Evolutionary conservation across 2,329 filamentous ascomycete species (phyloP).

Genomic region (Aureobasidium leucospermi): DNA sequence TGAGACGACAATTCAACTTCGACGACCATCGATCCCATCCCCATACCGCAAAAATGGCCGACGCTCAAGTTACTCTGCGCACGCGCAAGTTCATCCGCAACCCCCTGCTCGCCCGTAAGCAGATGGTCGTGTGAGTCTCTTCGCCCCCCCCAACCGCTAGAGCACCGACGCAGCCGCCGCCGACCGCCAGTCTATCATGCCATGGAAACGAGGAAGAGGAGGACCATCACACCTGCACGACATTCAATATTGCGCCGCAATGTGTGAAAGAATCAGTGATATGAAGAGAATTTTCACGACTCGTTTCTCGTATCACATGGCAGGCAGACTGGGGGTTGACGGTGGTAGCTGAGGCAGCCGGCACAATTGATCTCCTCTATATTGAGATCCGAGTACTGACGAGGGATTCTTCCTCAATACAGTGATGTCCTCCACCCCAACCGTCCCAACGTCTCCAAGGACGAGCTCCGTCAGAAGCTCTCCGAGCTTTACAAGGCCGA

Average conservation of each 20-base stretch:
- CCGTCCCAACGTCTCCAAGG: slow-evolving; percentile 98
- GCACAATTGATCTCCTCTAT: slow-evolving; percentile 9
- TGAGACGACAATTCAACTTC: slow-evolving; percentile 8
- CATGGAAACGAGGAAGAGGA: slow-evolving; percentile 10
- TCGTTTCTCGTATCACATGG: neutral
- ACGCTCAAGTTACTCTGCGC: slow-evolving; percentile 56
- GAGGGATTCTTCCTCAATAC: slow-evolving; percentile 20
- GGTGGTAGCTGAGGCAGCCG: neutral
- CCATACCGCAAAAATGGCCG: slow-evolving; percentile 70
- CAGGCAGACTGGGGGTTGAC: neutral
- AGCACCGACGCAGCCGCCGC: slow-evolving; percentile 3
- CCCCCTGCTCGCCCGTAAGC: slow-evolving; percentile 95
- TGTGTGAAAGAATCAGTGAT: neutral
- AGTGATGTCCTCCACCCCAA: slow-evolving; percentile 99
- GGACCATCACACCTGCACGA: neutral
- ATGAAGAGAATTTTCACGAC: neutral
- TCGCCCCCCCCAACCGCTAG: slow-evolving; percentile 9
- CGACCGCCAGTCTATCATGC: neutral
- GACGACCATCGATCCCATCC: slow-evolving; percentile 12
- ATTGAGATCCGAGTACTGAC: slow-evolving; percentile 13
- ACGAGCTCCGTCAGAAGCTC: slow-evolving; percentile 94
- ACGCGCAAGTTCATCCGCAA: slow-evolving; percentile 99
- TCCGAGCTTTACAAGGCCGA: slow-evolving; percentile 94
- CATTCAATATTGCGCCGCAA: slow-evolving; percentile 3
- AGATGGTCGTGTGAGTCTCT: slow-evolving; percentile 84